Evolutionary conservation across 192 early-diverging fungal genomes (phyloP), one percentile per base, ranked within the genome.

Genomic region (Backusella morwellensis): DNA sequence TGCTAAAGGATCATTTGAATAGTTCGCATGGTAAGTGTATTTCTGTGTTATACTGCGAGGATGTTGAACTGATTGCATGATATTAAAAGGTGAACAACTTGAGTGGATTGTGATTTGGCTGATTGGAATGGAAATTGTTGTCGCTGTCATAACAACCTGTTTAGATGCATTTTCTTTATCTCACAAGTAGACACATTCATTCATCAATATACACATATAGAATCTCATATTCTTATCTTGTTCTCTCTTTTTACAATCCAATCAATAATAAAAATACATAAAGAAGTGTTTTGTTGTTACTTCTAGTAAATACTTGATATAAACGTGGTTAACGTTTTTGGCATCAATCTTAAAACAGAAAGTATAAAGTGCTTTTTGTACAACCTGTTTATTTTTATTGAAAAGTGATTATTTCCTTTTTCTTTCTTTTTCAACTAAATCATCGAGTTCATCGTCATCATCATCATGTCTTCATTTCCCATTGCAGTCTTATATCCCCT

Each of bases 21-120:
- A 93, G 92, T 41, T 93, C 92, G 41, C 95, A 98, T 77, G 93
- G 89, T 76, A 78, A 73, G 76, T 52, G 32, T 75, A 23, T 41
- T 50, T 34, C 8, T n/a, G 52, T 70, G 12, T 19, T 3, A 21
- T 21, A 2, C n/a, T 56, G 23, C 4, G 32, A 56, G 8, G 2
- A 9, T n/a, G 21, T 21, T 21, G 5, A 21, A 21, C n/a, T 56
- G n/a, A 56, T 9, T 9, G 21, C 23, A 21, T 56, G 38, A 69
- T 32, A 29, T 44, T 44, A n/a, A 14, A 66, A 85, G 84, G 92
- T 69, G 96, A 97, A 78, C 93, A 95, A 72, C 86, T 97, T 23
- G 96, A 97, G 76, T 95, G 95, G 93, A 98, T 98, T 73, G 94
- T 98, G 2, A 98, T 98, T 78, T 90, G 95, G 66, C 87, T 98